Evolutionary conservation across 1,284 basidiomycete species (phyloP).

Genomic region (Ganoderma leucocontextum): DNA sequence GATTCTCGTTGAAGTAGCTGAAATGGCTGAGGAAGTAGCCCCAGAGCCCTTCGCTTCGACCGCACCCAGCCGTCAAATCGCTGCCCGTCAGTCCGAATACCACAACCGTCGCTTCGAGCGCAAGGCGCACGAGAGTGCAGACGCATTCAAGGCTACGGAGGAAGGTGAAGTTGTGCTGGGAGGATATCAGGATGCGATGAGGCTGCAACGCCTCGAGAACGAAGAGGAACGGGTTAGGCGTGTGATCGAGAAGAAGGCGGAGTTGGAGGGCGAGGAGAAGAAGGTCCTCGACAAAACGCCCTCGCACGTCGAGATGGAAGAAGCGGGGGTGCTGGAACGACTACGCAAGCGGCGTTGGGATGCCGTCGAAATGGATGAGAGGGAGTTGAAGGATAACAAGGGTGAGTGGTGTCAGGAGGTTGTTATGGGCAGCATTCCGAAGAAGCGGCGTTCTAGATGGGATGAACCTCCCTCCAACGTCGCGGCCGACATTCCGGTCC

Average conservation of each 20-base stretch:
- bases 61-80: slow-evolving; percentile 92
- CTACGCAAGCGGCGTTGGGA: slow-evolving; percentile 89
- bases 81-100: slow-evolving; percentile 94
- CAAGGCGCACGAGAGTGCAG: slow-evolving; percentile 77
- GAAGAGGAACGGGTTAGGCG: slow-evolving; percentile 89
- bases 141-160: slow-evolving; percentile 75
- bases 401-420: slow-evolving; percentile 78
- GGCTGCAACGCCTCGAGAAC: slow-evolving; percentile 88
- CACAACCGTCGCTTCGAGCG: slow-evolving; percentile 92
- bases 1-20: slow-evolving; percentile 92
- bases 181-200: slow-evolving; percentile 97
- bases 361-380: slow-evolving; percentile 68
- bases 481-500: slow-evolving; percentile 60
- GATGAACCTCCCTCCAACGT: slow-evolving; percentile 86
- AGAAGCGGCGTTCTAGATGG: slow-evolving; percentile 94
- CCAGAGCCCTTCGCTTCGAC: slow-evolving; percentile 95
- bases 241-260: slow-evolving; percentile 89
- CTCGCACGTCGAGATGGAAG: slow-evolving; percentile 66
- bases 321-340: slow-evolving; percentile 65
- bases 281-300: slow-evolving; percentile 91
- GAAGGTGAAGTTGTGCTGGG: slow-evolving; percentile 79
- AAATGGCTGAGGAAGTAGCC: slow-evolving; percentile 90
- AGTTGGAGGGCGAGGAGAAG: slow-evolving; percentile 82
- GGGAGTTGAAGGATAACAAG: slow-evolving; percentile 64
- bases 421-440: slow-evolving; percentile 75